These are phyloP conservation scores for Ophiognomonia clavigignenti-juglandacearum DNA, from an alignment of 2,329 filamentous ascomycete species.

Conservation along the genomic window DNA sequence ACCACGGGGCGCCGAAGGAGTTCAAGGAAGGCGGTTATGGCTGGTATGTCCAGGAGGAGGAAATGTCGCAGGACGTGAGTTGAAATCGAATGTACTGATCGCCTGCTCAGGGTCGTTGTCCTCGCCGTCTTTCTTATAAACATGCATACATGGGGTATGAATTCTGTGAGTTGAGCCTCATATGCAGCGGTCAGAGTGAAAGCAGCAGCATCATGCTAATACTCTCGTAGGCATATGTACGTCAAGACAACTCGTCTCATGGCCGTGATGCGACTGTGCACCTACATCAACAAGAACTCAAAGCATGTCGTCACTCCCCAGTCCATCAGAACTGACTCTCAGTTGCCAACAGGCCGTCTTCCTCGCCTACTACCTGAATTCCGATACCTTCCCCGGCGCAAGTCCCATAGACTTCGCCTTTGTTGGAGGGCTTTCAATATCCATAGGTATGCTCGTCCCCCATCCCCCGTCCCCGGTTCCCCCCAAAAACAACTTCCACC, in stretches of 20 bases:
- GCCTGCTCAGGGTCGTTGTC: slow-evolving; percentile 44
- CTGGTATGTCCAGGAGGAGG: slow-evolving; percentile 34
- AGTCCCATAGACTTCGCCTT: slow-evolving; percentile 68
- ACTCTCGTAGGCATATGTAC: slow-evolving; percentile 7
- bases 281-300: background rate
- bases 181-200: background rate
- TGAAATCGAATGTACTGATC: background rate
- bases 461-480: background rate
- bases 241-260: too few relatives aligned
- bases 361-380: slow-evolving; percentile 51
- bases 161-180: slow-evolving; percentile 43
- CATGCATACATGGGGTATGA: slow-evolving; percentile 71
- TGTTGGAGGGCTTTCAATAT: slow-evolving; percentile 67
- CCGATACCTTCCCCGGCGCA: slow-evolving; percentile 57
- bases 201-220: slow-evolving; percentile 5
- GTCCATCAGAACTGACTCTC: background rate
- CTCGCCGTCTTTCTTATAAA: slow-evolving; percentile 53
- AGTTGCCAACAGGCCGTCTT: slow-evolving; percentile 36
- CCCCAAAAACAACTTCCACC: background rate
- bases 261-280: too few relatives aligned
- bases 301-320: background rate
- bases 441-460: slow-evolving; percentile 32
- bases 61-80: background rate
- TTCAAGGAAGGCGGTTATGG: slow-evolving; percentile 55
- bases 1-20: slow-evolving; percentile 22